Evolutionary conservation across 768 basidiomycete genomes (phyloP).

Genomic region (Phlegmacium glaucopus): DNA sequence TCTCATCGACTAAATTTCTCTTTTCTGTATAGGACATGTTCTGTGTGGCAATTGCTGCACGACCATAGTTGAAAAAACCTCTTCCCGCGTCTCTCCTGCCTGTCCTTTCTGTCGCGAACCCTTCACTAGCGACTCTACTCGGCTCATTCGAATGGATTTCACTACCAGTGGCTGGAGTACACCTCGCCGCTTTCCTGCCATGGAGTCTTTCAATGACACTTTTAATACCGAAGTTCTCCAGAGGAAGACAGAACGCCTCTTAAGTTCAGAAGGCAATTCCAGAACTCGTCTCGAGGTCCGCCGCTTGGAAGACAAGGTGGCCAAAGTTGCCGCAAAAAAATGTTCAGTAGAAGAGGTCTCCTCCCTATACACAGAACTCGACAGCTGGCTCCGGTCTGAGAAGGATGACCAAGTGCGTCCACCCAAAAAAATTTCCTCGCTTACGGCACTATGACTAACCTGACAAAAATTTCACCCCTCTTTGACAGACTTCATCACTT

Average conservation of each 20-base stretch:
- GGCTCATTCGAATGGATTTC: constrained; percentile 80
- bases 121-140: constrained; percentile 63
- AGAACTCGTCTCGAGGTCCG: constrained; percentile 54
- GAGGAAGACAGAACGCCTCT: constrained; percentile 45
- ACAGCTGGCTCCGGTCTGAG: constrained; percentile 68
- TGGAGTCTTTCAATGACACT: constrained; percentile 45
- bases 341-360: constrained; percentile 86
- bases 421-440: constrained; percentile 15
- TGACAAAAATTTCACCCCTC: constrained; percentile 4
- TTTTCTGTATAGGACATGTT: constrained; percentile 59
- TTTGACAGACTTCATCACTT: constrained; percentile 57
- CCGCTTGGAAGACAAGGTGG: constrained; percentile 74
- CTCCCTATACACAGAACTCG: constrained; percentile 72
- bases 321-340: constrained; percentile 77
- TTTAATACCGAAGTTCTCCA: constrained; percentile 39
- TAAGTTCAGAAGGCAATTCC: constrained; percentile 40
- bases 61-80: constrained; percentile 79
- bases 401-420: constrained; percentile 64
- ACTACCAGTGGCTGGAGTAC: constrained; percentile 66
- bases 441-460: constrained; percentile 13
- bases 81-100: constrained; percentile 62
- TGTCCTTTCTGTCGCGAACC: constrained; percentile 85
- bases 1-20: constrained; percentile 10
- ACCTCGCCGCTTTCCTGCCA: constrained; percentile 51
- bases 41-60: constrained; percentile 75